Evolutionary conservation across 805 yeast genomes (phyloP), one percentile per base, ranked within the genome.

Genomic region (Pichia deserticola): DNA sequence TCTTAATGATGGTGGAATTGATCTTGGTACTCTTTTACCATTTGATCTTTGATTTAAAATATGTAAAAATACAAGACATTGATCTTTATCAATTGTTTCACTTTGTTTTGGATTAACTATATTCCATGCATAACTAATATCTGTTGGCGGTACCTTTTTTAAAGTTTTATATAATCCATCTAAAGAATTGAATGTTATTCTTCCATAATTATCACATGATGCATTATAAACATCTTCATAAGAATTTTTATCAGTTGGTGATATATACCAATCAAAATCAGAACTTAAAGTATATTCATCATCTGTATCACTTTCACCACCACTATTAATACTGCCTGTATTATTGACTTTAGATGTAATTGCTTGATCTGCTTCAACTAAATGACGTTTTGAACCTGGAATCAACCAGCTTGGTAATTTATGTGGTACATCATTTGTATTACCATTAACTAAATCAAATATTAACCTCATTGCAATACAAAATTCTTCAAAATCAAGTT

Each of bases 401-500:
- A 93, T 78, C 52, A 93, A 77, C 98, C 98, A 92, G 42, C 78
- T 81, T 2, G 99, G 99, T 51, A 93, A 73, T 44, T 75, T 74
- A 28, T 70, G 65, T 1, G 99, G 99, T 6, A 90, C 72, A 20
- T 71, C 66, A 15, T 74, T 58, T 38, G 61, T 57, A 42, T 68
- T 71, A 15, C 90, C 88, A 66, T 93, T 90, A 48, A 93, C 92
- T 63, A 85, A 66, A 64, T 93, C 99, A 63, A 89, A 93, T 42
- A 92, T 87, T 49, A 93, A 75, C 57, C 98, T 77, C 99, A 93
- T 93, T 47, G 97, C 92, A 55, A 93, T 88, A 63, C 97, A 93
- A 67, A 93, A 93, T 70, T 93, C 99, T 68, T 93, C 99, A 65
- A 93, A 93, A 67, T 93, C 99, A 59, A 93, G 74, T 57, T 75